A percentile compares a stretch with the other conserved stretches of the same genome.
Evolutionary conservation across 768 basidiomycete species (phyloP).

Genomic region (Epithele typhae): DNA sequence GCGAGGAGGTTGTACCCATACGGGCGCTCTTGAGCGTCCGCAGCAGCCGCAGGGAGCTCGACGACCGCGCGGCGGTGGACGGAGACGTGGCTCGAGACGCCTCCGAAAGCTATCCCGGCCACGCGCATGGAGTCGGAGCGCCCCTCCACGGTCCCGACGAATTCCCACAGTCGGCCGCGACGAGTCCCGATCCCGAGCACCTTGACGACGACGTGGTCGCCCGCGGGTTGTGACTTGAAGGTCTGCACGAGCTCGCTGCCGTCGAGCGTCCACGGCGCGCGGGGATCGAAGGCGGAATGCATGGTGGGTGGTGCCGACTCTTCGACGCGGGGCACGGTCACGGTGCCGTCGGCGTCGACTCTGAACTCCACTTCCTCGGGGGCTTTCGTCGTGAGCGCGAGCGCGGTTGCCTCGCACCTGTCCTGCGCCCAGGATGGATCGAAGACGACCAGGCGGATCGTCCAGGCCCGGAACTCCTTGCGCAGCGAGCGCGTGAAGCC

Average conservation of each 20-base stretch:
- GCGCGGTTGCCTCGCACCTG: not conserved
- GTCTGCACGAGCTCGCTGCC: not conserved
- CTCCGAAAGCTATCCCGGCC: conserved; percentile 1
- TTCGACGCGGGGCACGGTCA: conserved; percentile 9
- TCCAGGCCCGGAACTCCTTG: conserved; percentile 29
- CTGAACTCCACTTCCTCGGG: conserved; percentile 8
- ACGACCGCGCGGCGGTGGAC: conserved; percentile 1
- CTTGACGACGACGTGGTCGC: not conserved
- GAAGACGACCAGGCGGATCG: conserved; percentile 27
- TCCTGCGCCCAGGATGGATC: conserved; percentile 15
- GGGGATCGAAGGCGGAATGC: not conserved
- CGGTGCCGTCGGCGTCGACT: conserved; percentile 7
- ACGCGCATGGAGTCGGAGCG: not conserved
- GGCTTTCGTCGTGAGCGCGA: not conserved
- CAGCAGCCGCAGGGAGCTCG: not conserved
- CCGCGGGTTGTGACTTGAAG: not conserved
- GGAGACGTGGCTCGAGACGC: conserved; percentile 3
- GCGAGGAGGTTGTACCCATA: too few relatives aligned
- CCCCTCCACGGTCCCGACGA: conserved; percentile 1
- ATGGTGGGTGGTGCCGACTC: conserved; percentile 1
- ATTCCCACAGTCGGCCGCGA: not conserved
- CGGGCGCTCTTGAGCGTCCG: too few relatives aligned
- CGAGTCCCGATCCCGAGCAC: not conserved
- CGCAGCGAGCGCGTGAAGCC: conserved; percentile 29
- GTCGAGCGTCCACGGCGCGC: conserved; percentile 11